A percentile compares a stretch with the other conserved stretches of the same genome.
These are phyloP conservation scores for Rhynchospora tenuis DNA, from an alignment of 176 grass and related monocot species.

Conservation along the genomic window DNA sequence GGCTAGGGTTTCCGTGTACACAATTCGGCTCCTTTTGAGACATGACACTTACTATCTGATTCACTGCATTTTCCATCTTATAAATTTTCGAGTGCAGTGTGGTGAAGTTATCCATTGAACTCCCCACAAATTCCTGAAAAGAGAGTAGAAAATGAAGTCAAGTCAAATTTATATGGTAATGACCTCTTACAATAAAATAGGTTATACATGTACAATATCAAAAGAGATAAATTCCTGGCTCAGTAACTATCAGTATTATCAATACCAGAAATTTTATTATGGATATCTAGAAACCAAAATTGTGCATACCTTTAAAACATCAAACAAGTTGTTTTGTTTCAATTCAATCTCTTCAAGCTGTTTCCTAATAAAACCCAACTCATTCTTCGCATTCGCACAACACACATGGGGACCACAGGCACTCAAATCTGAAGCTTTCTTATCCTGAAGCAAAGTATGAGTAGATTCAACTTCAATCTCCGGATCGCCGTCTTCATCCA, in stretches of 20 bases:
- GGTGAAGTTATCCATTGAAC: conserved; percentile 63
- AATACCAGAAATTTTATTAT: background rate
- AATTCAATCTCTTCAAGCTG: conserved; percentile 86
- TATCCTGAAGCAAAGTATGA: conserved; percentile 51
- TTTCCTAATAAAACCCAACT: conserved; percentile 66
- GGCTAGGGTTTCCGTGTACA: conserved; percentile 19
- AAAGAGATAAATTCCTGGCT: background rate
- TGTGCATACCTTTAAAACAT: conserved; percentile 65
- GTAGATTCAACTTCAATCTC: conserved; percentile 32
- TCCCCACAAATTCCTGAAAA: conserved; percentile 73
- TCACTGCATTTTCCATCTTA: conserved; percentile 68
- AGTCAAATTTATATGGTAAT: conserved; percentile 1
- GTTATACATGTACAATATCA: background rate
- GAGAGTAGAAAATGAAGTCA: conserved; percentile 9
- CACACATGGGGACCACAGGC: conserved; percentile 53
- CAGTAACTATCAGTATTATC: conserved; percentile 9
- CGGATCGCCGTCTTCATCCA: conserved; percentile 6
- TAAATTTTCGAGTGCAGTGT: conserved; percentile 68
- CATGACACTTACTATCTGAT: conserved; percentile 53
- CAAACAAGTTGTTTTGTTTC: conserved; percentile 63
- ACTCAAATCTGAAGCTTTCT: conserved; percentile 57
- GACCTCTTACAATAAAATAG: background rate
- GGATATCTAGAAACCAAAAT: conserved; percentile 7
- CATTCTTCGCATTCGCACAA: conserved; percentile 60
- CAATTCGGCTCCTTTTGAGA: conserved; percentile 63